A percentile compares a stretch with the other conserved stretches of the same genome.
Evolutionary conservation across 495 filamentous ascomycete species (phyloP).

Genomic region (Emericellopsis terricola): DNA sequence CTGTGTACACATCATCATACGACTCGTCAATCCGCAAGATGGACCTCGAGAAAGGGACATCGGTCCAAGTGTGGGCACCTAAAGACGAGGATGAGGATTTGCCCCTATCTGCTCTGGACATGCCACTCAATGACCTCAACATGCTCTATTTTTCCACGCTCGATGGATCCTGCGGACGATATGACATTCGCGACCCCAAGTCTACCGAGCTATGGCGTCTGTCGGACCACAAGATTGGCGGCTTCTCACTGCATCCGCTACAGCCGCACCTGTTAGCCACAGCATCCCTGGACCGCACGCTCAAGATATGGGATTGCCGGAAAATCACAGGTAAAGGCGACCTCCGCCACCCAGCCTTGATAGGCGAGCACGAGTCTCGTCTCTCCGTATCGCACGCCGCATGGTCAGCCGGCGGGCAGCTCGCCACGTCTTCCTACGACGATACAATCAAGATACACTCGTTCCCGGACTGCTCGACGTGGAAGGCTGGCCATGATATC

Average conservation of each 20-base stretch:
- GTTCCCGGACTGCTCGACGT: conserved; percentile 44
- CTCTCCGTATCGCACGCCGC: conserved; percentile 83
- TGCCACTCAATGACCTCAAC: conserved; percentile 51
- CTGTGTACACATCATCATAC: conserved; percentile 77
- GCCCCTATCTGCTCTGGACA: conserved; percentile 66
- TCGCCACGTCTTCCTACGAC: conserved; percentile 88
- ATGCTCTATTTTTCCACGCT: conserved; percentile 76
- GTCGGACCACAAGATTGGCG: conserved; percentile 88
- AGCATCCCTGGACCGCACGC: conserved; percentile 71
- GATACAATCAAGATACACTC: conserved; percentile 87
- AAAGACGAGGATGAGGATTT: conserved; percentile 46
- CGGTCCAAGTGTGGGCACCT: conserved; percentile 64
- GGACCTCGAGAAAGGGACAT: conserved; percentile 61
- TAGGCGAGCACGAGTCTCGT: conserved; percentile 66
- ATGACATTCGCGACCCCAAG: conserved; percentile 46
- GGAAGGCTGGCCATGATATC: conserved; percentile 43
- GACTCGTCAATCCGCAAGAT: conserved; percentile 83
- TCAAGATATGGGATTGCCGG: conserved; percentile 86
- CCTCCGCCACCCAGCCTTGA: conserved; percentile 34
- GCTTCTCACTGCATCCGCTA: conserved; percentile 65
- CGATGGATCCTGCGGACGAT: conserved; percentile 56
- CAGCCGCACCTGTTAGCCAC: conserved; percentile 75
- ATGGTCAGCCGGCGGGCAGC: conserved; percentile 62
- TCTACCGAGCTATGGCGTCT: conserved; percentile 54
- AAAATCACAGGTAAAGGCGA: conserved; percentile 46